Evolutionary conservation across 2,329 filamentous ascomycete genomes (phyloP), one percentile per base, ranked within the genome.

Genomic region (Ascochyta rabiei): DNA sequence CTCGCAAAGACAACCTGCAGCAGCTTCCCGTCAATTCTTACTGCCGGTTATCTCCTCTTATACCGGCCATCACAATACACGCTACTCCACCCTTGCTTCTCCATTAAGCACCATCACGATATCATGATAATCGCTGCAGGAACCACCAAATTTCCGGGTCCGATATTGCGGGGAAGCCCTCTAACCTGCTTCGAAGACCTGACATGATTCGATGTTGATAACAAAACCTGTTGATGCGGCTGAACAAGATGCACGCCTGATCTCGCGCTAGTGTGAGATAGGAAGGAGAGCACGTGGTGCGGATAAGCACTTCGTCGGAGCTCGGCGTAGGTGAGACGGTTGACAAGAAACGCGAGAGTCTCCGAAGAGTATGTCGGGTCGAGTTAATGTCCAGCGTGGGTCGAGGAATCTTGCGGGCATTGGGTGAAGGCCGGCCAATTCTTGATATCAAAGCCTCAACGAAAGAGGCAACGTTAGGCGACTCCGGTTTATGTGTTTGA

Each of bases 131-230:
- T 55, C 46, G 31, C 41, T 50, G 52, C 52, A 55, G 46, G 41
- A 55, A 55, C 52, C 16, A 31, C 35, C 52, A n/a, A 10, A 13
- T 33, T 28, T 31, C 31, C 24, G 41, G 42, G 15, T 35, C 37
- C 24, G 31, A 50, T 47, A 42, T 52, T 35, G 37, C 34, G 47
- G 47, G 52, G 46, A 49, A 46, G 18, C 37, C 33, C 30, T 38
- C 37, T n/a, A n/a, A 50, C 31, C 37, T 50, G 47, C 42, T 41
- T 31, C 38, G 16, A 35, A 10, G 18, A 18, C 28, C 33, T 18
- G 18, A 46, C 41, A n/a, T 55, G 47, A 55, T 55, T 55, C 42
- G 46, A 38, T 38, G 41, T 24, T 46, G 52, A 55, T 50, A 55
- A 50, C 41, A 42, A 40, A 37, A 23, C 31, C n/a, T 18, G 35